phyloP scores from a whole-genome alignment of 805 yeast species.

The Blastobotrys attinorum region DNA sequence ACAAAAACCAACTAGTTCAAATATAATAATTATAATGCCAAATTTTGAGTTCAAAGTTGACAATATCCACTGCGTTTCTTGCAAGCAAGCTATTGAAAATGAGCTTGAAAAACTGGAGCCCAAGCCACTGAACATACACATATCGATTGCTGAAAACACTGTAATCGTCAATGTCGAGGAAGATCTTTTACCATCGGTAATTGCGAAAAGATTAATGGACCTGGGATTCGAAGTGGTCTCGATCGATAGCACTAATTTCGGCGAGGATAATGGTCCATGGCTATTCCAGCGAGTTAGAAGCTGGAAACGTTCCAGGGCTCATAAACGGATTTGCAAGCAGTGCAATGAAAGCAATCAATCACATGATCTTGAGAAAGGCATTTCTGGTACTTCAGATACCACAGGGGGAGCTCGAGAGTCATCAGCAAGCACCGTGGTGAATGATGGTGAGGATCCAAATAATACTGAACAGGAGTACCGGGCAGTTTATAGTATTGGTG shows the following conservation, averaged over 20 bases:
- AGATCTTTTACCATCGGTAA: constrained; percentile 10
- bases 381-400: neutral
- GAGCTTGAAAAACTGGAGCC: constrained; percentile 24
- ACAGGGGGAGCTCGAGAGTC: too few species aligned
- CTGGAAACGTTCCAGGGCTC: constrained; percentile 9
- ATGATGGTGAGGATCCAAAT: constrained; percentile 11
- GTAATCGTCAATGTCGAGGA: constrained; percentile 23
- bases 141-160: constrained; percentile 22
- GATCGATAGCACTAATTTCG: constrained; percentile 9
- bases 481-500: constrained; percentile 50
- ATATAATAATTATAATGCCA: too few species aligned
- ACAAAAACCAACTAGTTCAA: too few species aligned
- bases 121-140: constrained; percentile 10
- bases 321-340: constrained; percentile 10
- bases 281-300: neutral
- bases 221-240: constrained; percentile 21
- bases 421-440: neutral
- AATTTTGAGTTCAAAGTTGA: constrained; percentile 24
- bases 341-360: constrained; percentile 16
- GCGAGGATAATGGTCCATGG: constrained; percentile 1
- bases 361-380: neutral
- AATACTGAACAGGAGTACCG: constrained; percentile 26
- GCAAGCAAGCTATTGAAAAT: constrained; percentile 34
- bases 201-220: constrained; percentile 6
- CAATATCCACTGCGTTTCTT: constrained; percentile 51